phyloP scores from a whole-genome alignment of 441 rosid genomes.

The Geranium incanum region DNA sequence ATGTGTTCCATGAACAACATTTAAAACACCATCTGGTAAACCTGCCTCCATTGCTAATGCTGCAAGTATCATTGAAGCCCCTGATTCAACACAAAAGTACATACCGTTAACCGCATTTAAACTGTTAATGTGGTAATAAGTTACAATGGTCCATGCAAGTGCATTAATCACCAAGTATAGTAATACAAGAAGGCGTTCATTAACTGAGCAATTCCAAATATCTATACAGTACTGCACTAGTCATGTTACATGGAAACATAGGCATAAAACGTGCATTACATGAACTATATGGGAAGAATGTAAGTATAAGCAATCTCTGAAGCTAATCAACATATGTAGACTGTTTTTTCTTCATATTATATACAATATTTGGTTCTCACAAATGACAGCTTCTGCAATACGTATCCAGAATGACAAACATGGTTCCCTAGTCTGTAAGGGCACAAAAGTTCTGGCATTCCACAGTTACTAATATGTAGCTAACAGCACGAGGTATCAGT shows the following conservation, averaged over 20 bases:
- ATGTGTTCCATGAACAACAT: constrained; percentile 43
- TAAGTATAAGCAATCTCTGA: neutral
- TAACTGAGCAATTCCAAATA: neutral
- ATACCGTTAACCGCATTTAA: neutral
- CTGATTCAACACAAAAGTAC: constrained; percentile 20
- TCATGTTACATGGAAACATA: neutral
- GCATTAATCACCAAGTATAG: neutral
- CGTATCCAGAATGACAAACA: neutral
- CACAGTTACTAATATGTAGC: neutral
- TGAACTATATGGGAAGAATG: neutral
- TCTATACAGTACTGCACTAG: neutral
- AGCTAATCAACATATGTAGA: neutral
- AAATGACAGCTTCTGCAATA: neutral
- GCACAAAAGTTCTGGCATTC: neutral
- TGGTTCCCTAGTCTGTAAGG: neutral
- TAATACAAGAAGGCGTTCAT: neutral
- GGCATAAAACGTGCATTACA: neutral
- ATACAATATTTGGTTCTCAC: neutral
- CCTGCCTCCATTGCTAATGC: constrained; percentile 47
- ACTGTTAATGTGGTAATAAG: neutral
- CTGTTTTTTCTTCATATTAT: no score
- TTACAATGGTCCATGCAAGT: neutral
- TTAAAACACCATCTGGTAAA: constrained; percentile 45
- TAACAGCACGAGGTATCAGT: neutral
- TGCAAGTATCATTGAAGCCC: constrained; percentile 42